Evolutionary conservation across 164 flowering plant species (phyloP).

Genomic region (Aristolochia californica): DNA sequence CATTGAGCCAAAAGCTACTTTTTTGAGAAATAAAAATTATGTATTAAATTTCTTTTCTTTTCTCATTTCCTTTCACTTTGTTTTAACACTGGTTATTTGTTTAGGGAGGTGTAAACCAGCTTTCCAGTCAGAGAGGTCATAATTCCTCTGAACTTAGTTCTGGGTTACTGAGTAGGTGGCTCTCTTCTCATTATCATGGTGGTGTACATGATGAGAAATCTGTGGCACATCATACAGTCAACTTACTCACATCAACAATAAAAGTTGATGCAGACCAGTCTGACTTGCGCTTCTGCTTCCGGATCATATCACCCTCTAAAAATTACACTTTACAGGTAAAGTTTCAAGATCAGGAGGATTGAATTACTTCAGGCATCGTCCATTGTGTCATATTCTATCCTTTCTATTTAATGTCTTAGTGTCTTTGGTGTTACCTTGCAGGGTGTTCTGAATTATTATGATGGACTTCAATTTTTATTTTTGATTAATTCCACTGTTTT

Average conservation of each 20-base stretch:
- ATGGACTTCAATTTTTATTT: neutral
- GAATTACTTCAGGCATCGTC: neutral
- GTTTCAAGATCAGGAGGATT: conserved; percentile 2
- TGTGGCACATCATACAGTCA: conserved; percentile 90
- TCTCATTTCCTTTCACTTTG: neutral
- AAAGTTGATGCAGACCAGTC: conserved; percentile 96
- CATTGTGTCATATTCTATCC: no score
- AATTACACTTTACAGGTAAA: conserved; percentile 91
- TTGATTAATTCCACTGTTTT: neutral
- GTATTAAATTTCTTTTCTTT: neutral
- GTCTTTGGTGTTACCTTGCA: neutral
- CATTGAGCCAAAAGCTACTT: no score
- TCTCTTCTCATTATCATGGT: conserved; percentile 85
- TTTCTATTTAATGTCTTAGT: neutral
- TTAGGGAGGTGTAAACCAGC: conserved; percentile 55
- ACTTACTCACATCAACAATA: conserved; percentile 93
- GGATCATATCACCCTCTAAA: conserved; percentile 93
- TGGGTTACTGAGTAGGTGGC: conserved; percentile 90
- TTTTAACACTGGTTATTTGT: conserved; percentile 7
- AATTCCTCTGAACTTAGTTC: conserved; percentile 59
- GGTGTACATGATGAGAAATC: conserved; percentile 94
- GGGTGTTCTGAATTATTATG: no score
- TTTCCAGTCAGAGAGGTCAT: conserved; percentile 39
- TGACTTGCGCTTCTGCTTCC: conserved; percentile 91
- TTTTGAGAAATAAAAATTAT: no score